These are phyloP conservation scores for Trypanosomatidae sp. DNA, from an alignment of 208 protist genomes.

Conservation along the genomic window DNA sequence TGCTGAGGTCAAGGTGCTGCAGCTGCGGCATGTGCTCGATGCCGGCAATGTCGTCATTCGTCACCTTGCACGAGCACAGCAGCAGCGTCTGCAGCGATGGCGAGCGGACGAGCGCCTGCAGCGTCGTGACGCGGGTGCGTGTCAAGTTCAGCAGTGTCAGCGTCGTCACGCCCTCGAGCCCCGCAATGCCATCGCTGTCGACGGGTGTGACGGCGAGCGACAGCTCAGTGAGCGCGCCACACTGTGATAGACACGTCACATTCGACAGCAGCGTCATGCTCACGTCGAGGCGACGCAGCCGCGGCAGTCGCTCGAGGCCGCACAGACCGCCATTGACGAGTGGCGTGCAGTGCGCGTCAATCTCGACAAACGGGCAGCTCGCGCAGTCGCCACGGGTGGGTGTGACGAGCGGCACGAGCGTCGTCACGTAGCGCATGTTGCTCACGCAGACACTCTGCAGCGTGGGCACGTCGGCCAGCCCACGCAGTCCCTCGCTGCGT, in stretches of 20 bases:
- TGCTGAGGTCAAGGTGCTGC: conserved; percentile 24
- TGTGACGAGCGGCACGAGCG: conserved; percentile 26
- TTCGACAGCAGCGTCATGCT: conserved; percentile 37
- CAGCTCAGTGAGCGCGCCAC: conserved; percentile 22
- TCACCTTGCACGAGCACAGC: conserved; percentile 20
- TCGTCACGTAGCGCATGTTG: conserved; percentile 26
- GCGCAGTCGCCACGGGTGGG: no score
- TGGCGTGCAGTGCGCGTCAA: conserved; percentile 48
- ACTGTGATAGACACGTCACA: conserved; percentile 17
- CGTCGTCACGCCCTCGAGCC: conserved; percentile 23
- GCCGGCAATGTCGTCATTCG: conserved; percentile 16
- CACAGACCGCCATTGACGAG: conserved; percentile 16
- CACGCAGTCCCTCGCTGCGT: conserved; percentile 22
- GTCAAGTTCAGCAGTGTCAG: conserved; percentile 18
- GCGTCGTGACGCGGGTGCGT: conserved; percentile 25
- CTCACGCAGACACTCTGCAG: conserved; percentile 25
- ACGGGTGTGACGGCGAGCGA: conserved; percentile 20
- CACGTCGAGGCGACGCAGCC: conserved; percentile 27
- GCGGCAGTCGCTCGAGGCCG: conserved; percentile 16
- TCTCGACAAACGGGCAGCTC: conserved; percentile 30
- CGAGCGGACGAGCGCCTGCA: conserved; percentile 11
- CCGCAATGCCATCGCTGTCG: conserved; percentile 17
- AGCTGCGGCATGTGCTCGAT: conserved; percentile 26
- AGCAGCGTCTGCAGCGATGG: conserved; percentile 21
- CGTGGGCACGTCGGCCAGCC: conserved; percentile 25